Evolutionary conservation across 169 alveolate genomes (phyloP).

Genomic region (Perkinsus olseni): DNA sequence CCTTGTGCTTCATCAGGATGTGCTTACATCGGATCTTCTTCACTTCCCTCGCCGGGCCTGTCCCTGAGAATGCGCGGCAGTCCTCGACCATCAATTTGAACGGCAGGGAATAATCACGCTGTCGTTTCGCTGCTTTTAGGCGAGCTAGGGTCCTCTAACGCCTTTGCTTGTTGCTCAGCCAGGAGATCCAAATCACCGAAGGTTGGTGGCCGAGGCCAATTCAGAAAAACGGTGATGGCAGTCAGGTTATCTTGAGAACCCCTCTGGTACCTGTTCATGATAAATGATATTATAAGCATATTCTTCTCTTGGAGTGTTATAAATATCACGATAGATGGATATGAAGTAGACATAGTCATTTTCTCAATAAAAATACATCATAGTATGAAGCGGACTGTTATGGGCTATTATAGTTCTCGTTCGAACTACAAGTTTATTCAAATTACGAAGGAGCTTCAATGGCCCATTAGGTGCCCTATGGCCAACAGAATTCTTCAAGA

Average conservation of each 20-base stretch:
- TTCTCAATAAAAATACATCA: too few species aligned
- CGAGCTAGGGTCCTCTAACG: background rate
- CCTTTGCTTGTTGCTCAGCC: background rate
- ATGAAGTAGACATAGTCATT: too few species aligned
- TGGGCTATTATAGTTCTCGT: too few species aligned
- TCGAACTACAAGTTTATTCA: too few species aligned
- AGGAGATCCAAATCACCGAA: background rate
- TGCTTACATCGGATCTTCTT: constrained; percentile 22
- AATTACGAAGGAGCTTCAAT: too few species aligned
- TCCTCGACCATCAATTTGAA: background rate
- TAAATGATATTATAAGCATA: too few species aligned
- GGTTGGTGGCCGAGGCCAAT: background rate
- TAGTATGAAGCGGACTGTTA: too few species aligned
- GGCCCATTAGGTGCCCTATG: too few species aligned
- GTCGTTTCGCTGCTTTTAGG: background rate
- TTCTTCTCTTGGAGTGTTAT: too few species aligned
- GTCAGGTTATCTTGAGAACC: background rate
- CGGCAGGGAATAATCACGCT: background rate
- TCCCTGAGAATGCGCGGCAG: background rate
- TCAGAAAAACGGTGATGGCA: background rate
- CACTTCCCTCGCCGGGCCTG: background rate
- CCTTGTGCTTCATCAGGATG: constrained; percentile 55
- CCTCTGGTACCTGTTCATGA: background rate
- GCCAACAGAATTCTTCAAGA: too few species aligned
- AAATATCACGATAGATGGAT: too few species aligned